These are phyloP conservation scores for Neohortaea acidophila DNA, from an alignment of 495 filamentous ascomycete genomes.

Conservation along the genomic window DNA sequence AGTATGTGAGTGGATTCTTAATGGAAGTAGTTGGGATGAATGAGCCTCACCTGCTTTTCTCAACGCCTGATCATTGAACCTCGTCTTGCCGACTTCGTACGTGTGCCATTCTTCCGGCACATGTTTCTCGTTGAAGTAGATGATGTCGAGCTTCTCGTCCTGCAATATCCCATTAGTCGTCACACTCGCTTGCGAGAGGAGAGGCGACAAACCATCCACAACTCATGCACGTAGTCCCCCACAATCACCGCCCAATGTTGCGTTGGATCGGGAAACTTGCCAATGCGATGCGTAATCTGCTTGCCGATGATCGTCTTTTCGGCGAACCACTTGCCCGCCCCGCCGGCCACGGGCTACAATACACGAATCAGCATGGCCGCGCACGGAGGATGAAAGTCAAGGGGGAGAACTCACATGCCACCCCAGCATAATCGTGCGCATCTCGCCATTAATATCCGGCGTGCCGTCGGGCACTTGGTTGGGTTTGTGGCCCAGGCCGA, in stretches of 20 bases:
- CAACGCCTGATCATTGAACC: slow-evolving; percentile 2
- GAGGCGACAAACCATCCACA: slow-evolving; percentile 1
- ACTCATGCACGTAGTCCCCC: slow-evolving; percentile 1
- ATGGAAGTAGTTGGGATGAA: too few species aligned
- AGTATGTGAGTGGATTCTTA: too few species aligned
- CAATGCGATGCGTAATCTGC: background rate
- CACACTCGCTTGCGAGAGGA: background rate
- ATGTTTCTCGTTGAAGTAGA: slow-evolving; percentile 1
- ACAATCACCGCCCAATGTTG: slow-evolving; percentile 1
- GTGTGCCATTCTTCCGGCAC: background rate
- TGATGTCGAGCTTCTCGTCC: slow-evolving; percentile 1
- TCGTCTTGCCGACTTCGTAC: slow-evolving; percentile 1
- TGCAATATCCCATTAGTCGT: background rate
- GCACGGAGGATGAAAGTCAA: too few species aligned
- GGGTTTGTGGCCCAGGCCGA: slow-evolving; percentile 1
- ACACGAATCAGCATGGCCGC: too few species aligned
- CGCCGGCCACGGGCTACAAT: background rate
- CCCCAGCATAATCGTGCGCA: background rate
- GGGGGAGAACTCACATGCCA: too few species aligned
- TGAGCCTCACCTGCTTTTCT: background rate
- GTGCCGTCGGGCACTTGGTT: background rate
- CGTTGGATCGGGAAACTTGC: slow-evolving; percentile 2
- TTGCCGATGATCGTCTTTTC: slow-evolving; percentile 1
- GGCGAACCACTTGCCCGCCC: slow-evolving; percentile 1
- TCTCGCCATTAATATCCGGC: slow-evolving; percentile 1